Evolutionary conservation across 345 rosid genomes (phyloP).

Genomic region (Excoecaria cochinchinensis): DNA sequence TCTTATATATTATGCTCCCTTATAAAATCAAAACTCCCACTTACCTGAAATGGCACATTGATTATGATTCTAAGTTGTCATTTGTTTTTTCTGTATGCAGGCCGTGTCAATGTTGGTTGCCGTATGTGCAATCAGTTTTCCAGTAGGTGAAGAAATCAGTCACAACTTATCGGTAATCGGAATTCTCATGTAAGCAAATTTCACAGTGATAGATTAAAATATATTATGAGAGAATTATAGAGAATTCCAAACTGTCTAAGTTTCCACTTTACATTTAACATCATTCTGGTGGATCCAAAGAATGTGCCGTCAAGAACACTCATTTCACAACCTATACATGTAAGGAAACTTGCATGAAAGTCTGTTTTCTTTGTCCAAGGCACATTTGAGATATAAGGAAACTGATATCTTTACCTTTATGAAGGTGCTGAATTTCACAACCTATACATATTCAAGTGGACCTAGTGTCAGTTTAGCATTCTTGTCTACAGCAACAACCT

Average conservation of each 20-base stretch:
- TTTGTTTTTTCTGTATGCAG: slow-evolving; percentile 35
- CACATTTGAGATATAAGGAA: not conserved
- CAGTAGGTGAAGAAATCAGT: slow-evolving; percentile 58
- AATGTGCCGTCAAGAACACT: not conserved
- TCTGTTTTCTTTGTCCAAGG: not conserved
- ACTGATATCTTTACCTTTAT: not conserved
- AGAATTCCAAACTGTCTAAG: not conserved
- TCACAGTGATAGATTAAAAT: not conserved
- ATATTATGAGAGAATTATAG: not conserved
- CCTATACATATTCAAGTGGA: not conserved
- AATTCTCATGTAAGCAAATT: slow-evolving; percentile 57
- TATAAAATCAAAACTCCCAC: not conserved
- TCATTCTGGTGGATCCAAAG: not conserved
- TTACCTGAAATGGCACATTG: not conserved
- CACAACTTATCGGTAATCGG: slow-evolving; percentile 68
- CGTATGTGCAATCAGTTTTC: slow-evolving; percentile 53
- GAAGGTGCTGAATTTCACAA: not conserved
- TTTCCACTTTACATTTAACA: not conserved
- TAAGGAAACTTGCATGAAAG: not conserved
- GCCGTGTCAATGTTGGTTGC: slow-evolving; percentile 65
- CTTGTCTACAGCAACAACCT: not conserved
- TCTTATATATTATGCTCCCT: no score
- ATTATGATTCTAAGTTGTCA: not conserved
- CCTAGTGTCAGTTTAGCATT: not conserved
- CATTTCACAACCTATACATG: not conserved